A percentile compares a stretch with the other conserved stretches of the same genome.
Conservation (phyloP, 2,329 filamentous ascomycete genomes). For the Coniochaeta sp. region DNA sequence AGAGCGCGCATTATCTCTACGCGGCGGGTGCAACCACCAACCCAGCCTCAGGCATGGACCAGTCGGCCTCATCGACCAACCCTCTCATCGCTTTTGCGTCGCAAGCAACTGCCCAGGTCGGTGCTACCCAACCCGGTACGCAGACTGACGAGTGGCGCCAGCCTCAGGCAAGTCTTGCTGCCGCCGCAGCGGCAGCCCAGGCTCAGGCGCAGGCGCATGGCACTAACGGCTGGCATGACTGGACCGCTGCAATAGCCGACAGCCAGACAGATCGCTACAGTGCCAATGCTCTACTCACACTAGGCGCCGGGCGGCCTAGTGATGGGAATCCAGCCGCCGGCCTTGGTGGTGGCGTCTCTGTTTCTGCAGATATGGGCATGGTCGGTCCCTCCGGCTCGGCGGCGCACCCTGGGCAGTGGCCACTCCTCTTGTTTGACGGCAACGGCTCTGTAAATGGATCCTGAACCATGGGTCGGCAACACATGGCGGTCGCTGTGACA, state of each 20-base stretch:
- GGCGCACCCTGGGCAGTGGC: constrained; percentile 14
- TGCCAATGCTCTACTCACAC: constrained; percentile 38
- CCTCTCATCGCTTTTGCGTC: constrained; percentile 30
- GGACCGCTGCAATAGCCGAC: constrained; percentile 43
- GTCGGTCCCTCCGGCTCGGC: neutral
- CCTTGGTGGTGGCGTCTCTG: constrained; percentile 7
- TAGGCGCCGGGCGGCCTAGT: constrained; percentile 25
- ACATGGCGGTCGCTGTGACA: too few relatives aligned
- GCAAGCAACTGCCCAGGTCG: constrained; percentile 12
- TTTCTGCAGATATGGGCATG: constrained; percentile 7
- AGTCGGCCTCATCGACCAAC: constrained; percentile 15
- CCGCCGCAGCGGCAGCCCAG: constrained; percentile 9
- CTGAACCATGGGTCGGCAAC: too few relatives aligned
- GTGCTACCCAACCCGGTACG: constrained; percentile 12
- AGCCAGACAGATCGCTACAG: constrained; percentile 38
- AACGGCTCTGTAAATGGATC: neutral
- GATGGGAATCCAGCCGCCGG: constrained; percentile 4
- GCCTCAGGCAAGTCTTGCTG: constrained; percentile 3
- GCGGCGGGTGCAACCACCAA: constrained; percentile 10
- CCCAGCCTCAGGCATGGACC: constrained; percentile 7
- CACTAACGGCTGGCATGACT: constrained; percentile 45
- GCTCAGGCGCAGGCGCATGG: constrained; percentile 19
- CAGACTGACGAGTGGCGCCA: constrained; percentile 13
- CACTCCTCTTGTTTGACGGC: constrained; percentile 15
- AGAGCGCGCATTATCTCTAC: constrained; percentile 12